phyloP scores from a whole-genome alignment of 345 rosid species.

The Microcos paniculata region DNA sequence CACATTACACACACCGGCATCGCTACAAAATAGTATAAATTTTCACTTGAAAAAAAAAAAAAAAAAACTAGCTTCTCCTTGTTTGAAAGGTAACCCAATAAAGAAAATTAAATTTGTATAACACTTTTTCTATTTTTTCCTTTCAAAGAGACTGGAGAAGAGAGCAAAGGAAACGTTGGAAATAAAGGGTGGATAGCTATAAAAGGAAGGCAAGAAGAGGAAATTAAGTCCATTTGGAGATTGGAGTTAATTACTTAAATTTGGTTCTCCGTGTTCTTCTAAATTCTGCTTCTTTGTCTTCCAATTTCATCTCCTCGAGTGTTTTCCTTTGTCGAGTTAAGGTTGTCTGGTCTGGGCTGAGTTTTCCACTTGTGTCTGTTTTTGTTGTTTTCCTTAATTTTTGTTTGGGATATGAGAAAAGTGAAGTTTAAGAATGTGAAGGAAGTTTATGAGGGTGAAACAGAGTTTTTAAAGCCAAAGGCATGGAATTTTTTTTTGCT shows the following conservation, averaged over 20 bases:
- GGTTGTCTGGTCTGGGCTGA: neutral
- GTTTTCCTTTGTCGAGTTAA: neutral
- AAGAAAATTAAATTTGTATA: neutral
- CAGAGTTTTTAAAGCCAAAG: conserved; percentile 14
- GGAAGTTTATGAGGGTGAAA: conserved; percentile 20
- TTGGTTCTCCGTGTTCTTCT: neutral
- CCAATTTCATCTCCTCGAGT: neutral
- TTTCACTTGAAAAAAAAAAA: neutral
- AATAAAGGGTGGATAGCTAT: neutral
- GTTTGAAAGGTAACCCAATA: neutral
- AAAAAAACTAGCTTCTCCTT: neutral
- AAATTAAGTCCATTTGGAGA: neutral
- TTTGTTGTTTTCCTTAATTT: neutral
- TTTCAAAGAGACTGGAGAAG: neutral
- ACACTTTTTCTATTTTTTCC: neutral
- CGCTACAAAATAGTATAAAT: neutral
- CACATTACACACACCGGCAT: neutral
- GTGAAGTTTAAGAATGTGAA: conserved; percentile 20
- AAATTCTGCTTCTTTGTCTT: neutral
- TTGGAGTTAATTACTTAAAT: neutral
- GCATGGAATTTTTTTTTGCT: conserved; percentile 10
- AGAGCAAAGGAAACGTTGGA: conserved; percentile 4
- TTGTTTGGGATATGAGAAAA: conserved; percentile 17
- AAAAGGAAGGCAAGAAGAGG: neutral
- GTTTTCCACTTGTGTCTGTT: neutral